These are phyloP conservation scores for Linnemannia exigua DNA, from an alignment of 192 early-diverging fungal species.

Conservation along the genomic window DNA sequence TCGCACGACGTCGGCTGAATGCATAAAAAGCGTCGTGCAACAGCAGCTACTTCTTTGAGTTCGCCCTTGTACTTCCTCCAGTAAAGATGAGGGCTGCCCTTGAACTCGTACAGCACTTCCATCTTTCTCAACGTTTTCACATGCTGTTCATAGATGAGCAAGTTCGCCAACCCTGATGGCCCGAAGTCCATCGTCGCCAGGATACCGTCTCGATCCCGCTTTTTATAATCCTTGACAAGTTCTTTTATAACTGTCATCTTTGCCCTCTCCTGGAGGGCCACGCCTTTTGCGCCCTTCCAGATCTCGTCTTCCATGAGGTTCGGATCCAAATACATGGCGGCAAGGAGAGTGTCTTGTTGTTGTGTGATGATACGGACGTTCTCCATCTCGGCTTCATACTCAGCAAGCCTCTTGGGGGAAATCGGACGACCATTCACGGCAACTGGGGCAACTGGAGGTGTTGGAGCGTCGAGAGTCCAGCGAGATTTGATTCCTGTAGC, in stretches of 20 bases:
- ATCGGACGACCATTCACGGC: background rate
- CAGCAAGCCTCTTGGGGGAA: background rate
- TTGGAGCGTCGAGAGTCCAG: background rate
- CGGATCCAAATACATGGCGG: slow-evolving; percentile 17
- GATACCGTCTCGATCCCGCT: background rate
- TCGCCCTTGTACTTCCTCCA: slow-evolving; percentile 11
- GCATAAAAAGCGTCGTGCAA: slow-evolving; percentile 23
- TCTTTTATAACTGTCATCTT: background rate
- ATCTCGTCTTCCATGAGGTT: background rate
- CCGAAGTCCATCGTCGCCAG: background rate
- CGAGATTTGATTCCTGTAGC: slow-evolving; percentile 9
- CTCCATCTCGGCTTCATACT: background rate
- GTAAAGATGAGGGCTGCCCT: slow-evolving; percentile 12
- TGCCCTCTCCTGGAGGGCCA: background rate
- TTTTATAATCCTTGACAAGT: background rate
- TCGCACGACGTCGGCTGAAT: slow-evolving; percentile 16
- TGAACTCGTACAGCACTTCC: background rate
- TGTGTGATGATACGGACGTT: background rate
- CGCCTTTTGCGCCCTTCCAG: slow-evolving; percentile 2
- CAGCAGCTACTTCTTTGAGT: background rate
- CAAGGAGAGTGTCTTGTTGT: slow-evolving; percentile 15
- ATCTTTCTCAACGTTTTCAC: background rate
- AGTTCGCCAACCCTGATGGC: background rate
- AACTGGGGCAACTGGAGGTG: background rate
- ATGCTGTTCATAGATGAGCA: background rate